Conservation (phyloP, 2,329 filamentous ascomycete genomes). For the Dothideomycetes sp. region DNA sequence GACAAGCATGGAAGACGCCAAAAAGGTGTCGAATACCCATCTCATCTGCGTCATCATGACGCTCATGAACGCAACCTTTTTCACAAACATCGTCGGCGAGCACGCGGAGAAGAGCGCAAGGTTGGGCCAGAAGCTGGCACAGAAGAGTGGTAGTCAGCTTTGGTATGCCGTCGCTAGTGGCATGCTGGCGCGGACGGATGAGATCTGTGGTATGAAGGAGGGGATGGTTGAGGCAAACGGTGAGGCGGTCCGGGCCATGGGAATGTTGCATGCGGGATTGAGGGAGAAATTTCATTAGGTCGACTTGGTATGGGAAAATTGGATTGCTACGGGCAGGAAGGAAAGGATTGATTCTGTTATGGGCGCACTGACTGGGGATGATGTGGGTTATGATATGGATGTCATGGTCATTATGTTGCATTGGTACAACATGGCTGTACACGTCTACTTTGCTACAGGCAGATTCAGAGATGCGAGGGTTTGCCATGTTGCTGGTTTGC, state of each 20-base stretch:
- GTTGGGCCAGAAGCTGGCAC: constrained; percentile 42
- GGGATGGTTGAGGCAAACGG: constrained; percentile 37
- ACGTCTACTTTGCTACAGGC: too few relatives aligned
- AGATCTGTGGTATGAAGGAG: constrained; percentile 54
- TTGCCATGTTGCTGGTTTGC: too few relatives aligned
- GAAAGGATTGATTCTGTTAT: too few relatives aligned
- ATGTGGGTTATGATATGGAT: too few relatives aligned
- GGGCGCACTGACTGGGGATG: too few relatives aligned
- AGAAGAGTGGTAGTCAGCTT: constrained; percentile 32
- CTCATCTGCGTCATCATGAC: constrained; percentile 74
- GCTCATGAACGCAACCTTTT: constrained; percentile 75
- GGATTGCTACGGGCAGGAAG: too few relatives aligned
- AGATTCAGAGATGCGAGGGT: too few relatives aligned
- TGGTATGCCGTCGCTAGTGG: constrained; percentile 59
- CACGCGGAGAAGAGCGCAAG: constrained; percentile 40
- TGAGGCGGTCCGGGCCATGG: constrained; percentile 27
- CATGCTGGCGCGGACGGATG: constrained; percentile 64
- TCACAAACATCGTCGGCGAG: constrained; percentile 64
- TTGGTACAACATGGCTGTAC: too few relatives aligned
- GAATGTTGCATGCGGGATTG: constrained; percentile 12
- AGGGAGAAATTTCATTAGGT: constrained; percentile 12
- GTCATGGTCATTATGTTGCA: too few relatives aligned
- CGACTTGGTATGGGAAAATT: too few relatives aligned
- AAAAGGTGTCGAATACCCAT: constrained; percentile 61
- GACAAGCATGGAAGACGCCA: constrained; percentile 58